Base-by-base conservation (phyloP, 192 early-diverging fungal species). In the Linnemannia elongata region DNA sequence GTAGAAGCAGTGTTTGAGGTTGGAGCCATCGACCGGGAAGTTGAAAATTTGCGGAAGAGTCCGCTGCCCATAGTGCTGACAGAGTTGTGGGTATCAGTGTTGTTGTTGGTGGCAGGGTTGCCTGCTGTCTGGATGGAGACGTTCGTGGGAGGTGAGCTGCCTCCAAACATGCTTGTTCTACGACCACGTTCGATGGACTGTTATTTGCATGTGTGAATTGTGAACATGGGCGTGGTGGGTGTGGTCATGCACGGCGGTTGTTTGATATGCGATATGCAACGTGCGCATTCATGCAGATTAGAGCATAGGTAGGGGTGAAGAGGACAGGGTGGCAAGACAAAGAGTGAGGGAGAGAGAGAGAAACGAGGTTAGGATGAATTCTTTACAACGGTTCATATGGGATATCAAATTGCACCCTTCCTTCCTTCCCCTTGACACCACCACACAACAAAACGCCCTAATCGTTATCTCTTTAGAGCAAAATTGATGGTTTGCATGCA, bases 41-140 rank as follows among this genome's bases (percentile, higher is more conserved):
- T 52, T 2, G 85, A 87, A 39, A 87, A 81, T 49, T 81, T 81
- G 63, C 85, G 85, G 72, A 87, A 87, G 17, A 87, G 69, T 13
- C 85, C 76, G 39, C 78, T 70, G 2, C 54, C 76, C 22, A 24
- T 55, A 6, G 39, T 35, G 33, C 55, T 49, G 35, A 24, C 30
- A 27, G 49, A 39, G 38, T 22, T 69, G n/a, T 55, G 30, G 80
- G 79, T n/a, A 72, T 66, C 38, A 42, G 22, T 35, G 24, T 47
- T 7, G 55, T 49, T 22, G 15, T 54, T 22, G 60, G 24, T 22
- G 55, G 5, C 38, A 39, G 38, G 30, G 49, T 35, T 77, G 35
- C 22, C 71, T 18, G 30, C 68, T 41, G 52, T 42, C 33, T 66
- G 60, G 27, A 80, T 39, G 13, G 70, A 45, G 22, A 66, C 27